phyloP scores from a whole-genome alignment of 148 eudicot genomes.

The Salicornia ramosissima region DNA sequence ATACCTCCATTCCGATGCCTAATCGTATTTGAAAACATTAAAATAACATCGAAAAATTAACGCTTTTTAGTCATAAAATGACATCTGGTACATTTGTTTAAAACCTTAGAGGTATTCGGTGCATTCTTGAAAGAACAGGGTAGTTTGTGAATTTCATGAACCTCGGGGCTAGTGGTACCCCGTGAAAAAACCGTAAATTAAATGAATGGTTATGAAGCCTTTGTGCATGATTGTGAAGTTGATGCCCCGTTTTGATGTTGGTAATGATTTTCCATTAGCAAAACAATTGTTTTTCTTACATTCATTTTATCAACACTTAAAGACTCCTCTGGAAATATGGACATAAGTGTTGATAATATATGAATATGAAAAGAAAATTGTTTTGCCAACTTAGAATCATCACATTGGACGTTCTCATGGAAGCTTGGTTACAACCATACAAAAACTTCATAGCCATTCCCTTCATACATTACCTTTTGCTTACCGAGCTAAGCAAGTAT shows the following conservation, averaged over 20 bases:
- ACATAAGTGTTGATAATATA: not conserved
- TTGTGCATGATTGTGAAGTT: not conserved
- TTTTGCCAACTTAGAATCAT: not conserved
- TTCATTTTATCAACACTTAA: not conserved
- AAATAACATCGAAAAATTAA: too few species aligned
- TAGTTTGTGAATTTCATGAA: too few species aligned
- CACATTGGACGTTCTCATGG: not conserved
- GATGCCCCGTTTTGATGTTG: not conserved
- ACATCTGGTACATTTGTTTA: too few species aligned
- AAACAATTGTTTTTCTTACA: not conserved
- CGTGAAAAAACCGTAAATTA: too few species aligned
- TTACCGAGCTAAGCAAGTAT: not conserved
- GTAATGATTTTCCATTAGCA: not conserved
- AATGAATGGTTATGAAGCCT: not conserved
- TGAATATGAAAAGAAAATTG: not conserved
- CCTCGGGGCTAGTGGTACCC: too few species aligned
- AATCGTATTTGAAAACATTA: too few species aligned
- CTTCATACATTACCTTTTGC: not conserved
- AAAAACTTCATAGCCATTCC: not conserved
- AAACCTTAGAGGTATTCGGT: too few species aligned
- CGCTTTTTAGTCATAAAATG: too few species aligned
- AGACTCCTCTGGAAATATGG: not conserved
- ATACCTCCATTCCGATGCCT: too few species aligned
- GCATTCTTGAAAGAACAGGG: too few species aligned
- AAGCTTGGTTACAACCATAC: not conserved